Evolutionary conservation across 2,329 filamentous ascomycete genomes (phyloP), one percentile per base, ranked within the genome.

Genomic region (Fusarium keratoplasticum): DNA sequence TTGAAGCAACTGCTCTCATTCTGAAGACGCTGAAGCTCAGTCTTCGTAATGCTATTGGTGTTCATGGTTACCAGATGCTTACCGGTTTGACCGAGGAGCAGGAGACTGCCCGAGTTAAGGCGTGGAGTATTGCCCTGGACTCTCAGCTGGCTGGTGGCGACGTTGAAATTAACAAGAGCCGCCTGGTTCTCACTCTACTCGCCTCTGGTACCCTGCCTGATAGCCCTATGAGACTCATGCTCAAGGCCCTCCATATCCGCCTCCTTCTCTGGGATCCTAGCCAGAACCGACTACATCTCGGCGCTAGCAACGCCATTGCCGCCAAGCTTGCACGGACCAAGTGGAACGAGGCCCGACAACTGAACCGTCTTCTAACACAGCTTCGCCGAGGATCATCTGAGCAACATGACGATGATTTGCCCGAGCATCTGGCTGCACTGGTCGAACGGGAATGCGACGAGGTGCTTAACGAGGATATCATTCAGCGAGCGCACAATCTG

Each of bases 121-220:
- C 95, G 0, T 98, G 96, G 96, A 90, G 93, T 36, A 98, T 98
- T 78, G 95, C 95, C 16, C 89, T 98, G 64, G 96, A 98, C 82
- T 95, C 96, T 29, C 96, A 98, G 81, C 88, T 98, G 22, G 94
- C 94, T 11, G 96, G 96, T 47, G 95, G 96, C 16, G 96, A 98
- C 82, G 89, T 92, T 10, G 94, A 97, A 81, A 93, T 98, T 76
- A 97, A 93, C 86, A 95, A 93, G 82, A 95, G 94, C 81, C 91
- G 96, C 59, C 87, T 98, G 35, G 90, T 96, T 0, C 86, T 98
- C 59, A 98, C 95, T 0, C 87, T 98, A 29, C 92, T 98, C 78
- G 95, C 95, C 10, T 97, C 95, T 2, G 92, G 93, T 27, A 98
- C 95, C 1, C 87, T 98, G 2, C 95, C 95, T 13, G 91, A 94